Base-by-base conservation (phyloP, 768 basidiomycete species). In the Lyophyllum decastes region DNA sequence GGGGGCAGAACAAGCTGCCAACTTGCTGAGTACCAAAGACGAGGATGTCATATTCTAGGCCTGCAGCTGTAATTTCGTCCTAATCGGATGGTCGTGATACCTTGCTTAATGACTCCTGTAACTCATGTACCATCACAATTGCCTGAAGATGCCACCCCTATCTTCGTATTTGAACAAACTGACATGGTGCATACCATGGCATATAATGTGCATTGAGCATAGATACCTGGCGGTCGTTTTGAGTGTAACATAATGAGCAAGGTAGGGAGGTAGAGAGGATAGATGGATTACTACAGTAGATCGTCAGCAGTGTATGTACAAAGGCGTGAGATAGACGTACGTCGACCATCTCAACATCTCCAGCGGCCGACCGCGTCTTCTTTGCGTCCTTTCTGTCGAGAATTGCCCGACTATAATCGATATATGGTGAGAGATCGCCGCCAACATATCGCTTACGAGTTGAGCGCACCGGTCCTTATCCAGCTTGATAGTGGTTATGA, bases 401-500 rank as follows among this genome's bases (percentile, higher is more conserved):
- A 64, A 94, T 94, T 66, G 90, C 90, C 69, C 90, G 86, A 72
- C 91, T 92, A 43, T 26, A 49, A 54, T 35, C 64, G 41, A 53
- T n/a, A 24, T 59, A 12, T 12, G 35, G 35, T 35, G 53, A 24
- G 33, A 43, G 25, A 58, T 17, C 12, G 33, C 43, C 38, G 35
- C 24, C 24, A 2, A 9, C 16, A 21, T 50, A 30, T 45, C 35
- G 21, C 43, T 43, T 8, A 48, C 10, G 22, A 35, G 43, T 1
- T 53, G 10, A 22, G 70, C 80, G 52, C 41, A 88, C 89, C 89
- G 81, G 77, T 94, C 93, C 76, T 93, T 95, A 78, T 95, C 92
- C 60, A 94, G 80, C 81, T 98, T 97, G 77, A 97, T 85, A 68
- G 80, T 90, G 64, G 88, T 87, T 72, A 99, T 94, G 62, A 96